These are phyloP conservation scores for Phallus indusiatus DNA, from an alignment of 768 basidiomycete species.

Conservation along the genomic window DNA sequence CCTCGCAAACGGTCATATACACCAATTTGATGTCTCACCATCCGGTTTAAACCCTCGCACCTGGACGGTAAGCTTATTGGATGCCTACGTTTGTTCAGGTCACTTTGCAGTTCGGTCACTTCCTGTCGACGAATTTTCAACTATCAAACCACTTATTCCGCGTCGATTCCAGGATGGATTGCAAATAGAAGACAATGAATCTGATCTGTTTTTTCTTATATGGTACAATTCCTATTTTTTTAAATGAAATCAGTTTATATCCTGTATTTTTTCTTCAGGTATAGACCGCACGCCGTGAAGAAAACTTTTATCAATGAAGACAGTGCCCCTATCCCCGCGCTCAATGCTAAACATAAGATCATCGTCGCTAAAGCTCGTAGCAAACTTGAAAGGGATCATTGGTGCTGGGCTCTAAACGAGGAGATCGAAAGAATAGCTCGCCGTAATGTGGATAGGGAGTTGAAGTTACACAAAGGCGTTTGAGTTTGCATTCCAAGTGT, in stretches of 20 bases:
- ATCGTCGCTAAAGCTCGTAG: slow-evolving; percentile 66
- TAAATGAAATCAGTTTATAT: neutral
- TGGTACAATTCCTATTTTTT: slow-evolving; percentile 33
- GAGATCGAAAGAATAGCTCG: slow-evolving; percentile 81
- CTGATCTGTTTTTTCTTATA: slow-evolving; percentile 81
- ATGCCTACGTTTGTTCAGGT: slow-evolving; percentile 83
- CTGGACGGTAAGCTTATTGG: slow-evolving; percentile 51
- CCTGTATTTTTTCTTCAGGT: slow-evolving; percentile 6
- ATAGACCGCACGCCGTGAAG: slow-evolving; percentile 10
- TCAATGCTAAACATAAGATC: slow-evolving; percentile 51
- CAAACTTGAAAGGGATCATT: slow-evolving; percentile 82
- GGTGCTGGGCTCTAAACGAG: slow-evolving; percentile 89
- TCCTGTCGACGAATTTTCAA: slow-evolving; percentile 31
- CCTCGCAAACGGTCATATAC: slow-evolving; percentile 64
- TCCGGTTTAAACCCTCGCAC: slow-evolving; percentile 47
- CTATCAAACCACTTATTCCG: slow-evolving; percentile 49
- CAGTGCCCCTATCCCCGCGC: slow-evolving; percentile 29
- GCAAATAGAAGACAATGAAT: slow-evolving; percentile 77
- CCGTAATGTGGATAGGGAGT: slow-evolving; percentile 53
- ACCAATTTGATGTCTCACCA: slow-evolving; percentile 59
- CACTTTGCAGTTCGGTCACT: slow-evolving; percentile 63
- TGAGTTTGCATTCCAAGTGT: neutral
- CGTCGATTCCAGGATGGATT: slow-evolving; percentile 86
- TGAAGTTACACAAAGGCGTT: slow-evolving; percentile 54
- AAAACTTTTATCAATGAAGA: slow-evolving; percentile 5